Evolutionary conservation across 305 asterid genomes (phyloP), one percentile per base, ranked within the genome.

Genomic region (Fraxinus greggii): DNA sequence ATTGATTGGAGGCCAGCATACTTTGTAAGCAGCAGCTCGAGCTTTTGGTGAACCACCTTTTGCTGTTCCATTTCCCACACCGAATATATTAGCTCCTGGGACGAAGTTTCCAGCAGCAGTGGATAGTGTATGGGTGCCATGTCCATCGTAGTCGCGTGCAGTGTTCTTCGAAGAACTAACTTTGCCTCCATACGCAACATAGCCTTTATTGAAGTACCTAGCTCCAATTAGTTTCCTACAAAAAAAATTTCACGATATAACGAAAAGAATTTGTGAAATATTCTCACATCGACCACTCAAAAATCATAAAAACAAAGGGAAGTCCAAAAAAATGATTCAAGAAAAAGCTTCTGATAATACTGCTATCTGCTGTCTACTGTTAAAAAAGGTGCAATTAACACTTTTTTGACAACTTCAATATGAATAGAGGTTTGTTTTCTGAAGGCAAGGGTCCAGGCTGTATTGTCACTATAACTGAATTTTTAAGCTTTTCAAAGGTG

Each of bases 211-310:
- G 81, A 82, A 82, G 70, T 77, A 82, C 48, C 63, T 82, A 1
- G 85, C 85, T 48, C 85, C 85, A 29, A 82, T 77, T 28, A 82
- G 78, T 19, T 82, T 82, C 63, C 85, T 82, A 75, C 45, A 48
- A 75, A 56, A 48, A 23, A 24, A 32, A 0, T n/a, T n/a, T 13
- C 33, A 42, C 0, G 15, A 59, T 5, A 21, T 21, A 6, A 19
- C 13, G 29, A 21, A 59, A 59, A 19, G 28, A 59, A 7, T 59
- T 59, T 7, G 12, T 56, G 67, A 56, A 56, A 19, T 56, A 56
- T 56, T 56, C 28, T 21, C 28, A 21, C 67, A 23, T 19, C 67
- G 12, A n/a, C 3, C 8, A 17, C 23, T 17, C 61, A 56, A 56
- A 40, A 54, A n/a, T 54, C 65, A 54, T 54, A 54, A 54, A 54